phyloP scores from a whole-genome alignment of 345 rosid genomes.

The Kernera saxatilis region DNA sequence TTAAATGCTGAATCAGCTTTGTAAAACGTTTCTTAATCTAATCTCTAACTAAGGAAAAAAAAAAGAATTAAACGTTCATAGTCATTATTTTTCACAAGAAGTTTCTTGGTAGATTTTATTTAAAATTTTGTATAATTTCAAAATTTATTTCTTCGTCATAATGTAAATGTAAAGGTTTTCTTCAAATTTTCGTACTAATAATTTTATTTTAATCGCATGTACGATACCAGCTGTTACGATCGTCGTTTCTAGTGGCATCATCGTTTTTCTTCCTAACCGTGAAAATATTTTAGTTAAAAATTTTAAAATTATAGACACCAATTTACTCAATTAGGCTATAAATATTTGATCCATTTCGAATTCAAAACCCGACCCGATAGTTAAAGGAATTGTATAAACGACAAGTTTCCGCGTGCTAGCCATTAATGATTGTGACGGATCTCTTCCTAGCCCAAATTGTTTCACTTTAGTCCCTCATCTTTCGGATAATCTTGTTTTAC shows the following conservation, averaged over 20 bases:
- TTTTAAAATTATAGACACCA: not conserved
- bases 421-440: slow-evolving; percentile 44
- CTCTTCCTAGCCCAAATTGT: slow-evolving; percentile 18
- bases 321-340: not conserved
- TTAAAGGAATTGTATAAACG: slow-evolving; percentile 28
- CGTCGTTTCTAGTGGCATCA: not conserved
- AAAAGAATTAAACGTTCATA: not conserved
- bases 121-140: too few relatives aligned
- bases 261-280: not conserved
- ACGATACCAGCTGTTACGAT: too few relatives aligned
- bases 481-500: not conserved
- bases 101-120: too few relatives aligned
- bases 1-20: not conserved
- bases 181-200: too few relatives aligned
- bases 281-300: not conserved
- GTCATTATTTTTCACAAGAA: not conserved
- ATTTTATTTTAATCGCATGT: too few relatives aligned
- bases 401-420: slow-evolving; percentile 49
- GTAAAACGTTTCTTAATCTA: not conserved
- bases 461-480: slow-evolving; percentile 20
- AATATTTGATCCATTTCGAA: slow-evolving; percentile 10
- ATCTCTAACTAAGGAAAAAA: not conserved
- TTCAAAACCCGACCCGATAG: slow-evolving; percentile 16
- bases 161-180: too few relatives aligned
- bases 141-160: too few relatives aligned